Percentiles rank a stretch among this genome's conserved stretches.
These are phyloP conservation scores for Ceratocystis lukuohia DNA, from an alignment of 2,329 filamentous ascomycete genomes.

Conservation along the genomic window DNA sequence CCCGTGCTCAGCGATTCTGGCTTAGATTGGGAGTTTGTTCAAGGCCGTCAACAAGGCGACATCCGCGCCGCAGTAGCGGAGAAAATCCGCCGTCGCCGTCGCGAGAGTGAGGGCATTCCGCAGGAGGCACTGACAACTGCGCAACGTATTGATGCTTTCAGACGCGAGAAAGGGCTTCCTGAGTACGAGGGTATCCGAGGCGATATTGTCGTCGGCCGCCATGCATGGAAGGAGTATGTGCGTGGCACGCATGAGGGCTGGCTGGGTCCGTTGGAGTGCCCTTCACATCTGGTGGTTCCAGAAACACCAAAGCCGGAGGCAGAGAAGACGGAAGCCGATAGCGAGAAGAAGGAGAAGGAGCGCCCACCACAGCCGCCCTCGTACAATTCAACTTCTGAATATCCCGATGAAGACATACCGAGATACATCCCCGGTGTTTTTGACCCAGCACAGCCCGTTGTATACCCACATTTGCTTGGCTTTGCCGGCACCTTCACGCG, in stretches of 20 bases:
- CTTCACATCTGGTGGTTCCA: conserved; percentile 29
- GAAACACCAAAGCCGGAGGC: conserved; percentile 22
- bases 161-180: conserved; percentile 51
- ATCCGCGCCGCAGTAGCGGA: conserved; percentile 77
- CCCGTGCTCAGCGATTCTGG: conserved; percentile 80
- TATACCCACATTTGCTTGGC: conserved; percentile 80
- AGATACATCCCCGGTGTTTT: conserved; percentile 55
- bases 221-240: conserved; percentile 96
- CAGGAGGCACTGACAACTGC: conserved; percentile 36
- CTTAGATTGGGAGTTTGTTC: conserved; percentile 90
- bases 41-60: conserved; percentile 86
- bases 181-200: conserved; percentile 64
- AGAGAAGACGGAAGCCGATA: conserved; percentile 26
- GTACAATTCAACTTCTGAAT: conserved; percentile 61
- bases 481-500: conserved; percentile 82
- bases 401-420: conserved; percentile 52
- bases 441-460: conserved; percentile 56
- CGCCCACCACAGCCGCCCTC: conserved; percentile 52
- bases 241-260: conserved; percentile 90
- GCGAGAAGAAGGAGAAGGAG: conserved; percentile 41
- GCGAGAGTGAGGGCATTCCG: conserved; percentile 42
- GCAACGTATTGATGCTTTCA: conserved; percentile 46
- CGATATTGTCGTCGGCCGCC: conserved; percentile 77
- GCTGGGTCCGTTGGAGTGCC: conserved; percentile 68
- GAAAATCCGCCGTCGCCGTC: conserved; percentile 60